Base-by-base conservation (phyloP, 306 rosid species). In the Astragalus membranaceus region DNA sequence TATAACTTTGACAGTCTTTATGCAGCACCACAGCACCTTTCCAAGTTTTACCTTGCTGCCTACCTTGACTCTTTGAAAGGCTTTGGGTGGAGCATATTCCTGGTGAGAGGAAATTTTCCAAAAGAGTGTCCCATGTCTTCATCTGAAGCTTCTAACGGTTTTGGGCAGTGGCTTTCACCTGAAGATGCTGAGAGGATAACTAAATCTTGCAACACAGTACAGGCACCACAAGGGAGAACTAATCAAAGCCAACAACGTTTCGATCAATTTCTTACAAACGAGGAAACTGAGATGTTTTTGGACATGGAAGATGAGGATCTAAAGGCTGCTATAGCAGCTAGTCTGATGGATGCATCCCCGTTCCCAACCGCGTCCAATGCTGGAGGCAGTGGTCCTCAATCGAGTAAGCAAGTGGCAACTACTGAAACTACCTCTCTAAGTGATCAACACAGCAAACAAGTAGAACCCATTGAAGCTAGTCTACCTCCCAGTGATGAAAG, bases 41-140 rank as follows among this genome's bases (percentile, higher is more conserved):
- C 99, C 69, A 95, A 89, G 86, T 95, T 95, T 76, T 95, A 91
- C 81, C 97, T 95, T 61, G 92, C 99, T 6, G 99, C 96, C 42
- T 95, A 91, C 70, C 82, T 95, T 47, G 99, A 95, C 81, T 87
- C 97, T 42, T 71, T 95, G 74, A 88, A 86, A 76, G 95, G 97
- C 78, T 91, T 87, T 4, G 97, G 99, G 26, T 95, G 99, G 99
- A 95, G 97, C 89, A 95, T 95, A 67, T 95, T 95, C 81, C 80
- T 95, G 53, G 99, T 89, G 69, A 87, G 95, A 77, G 99, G 99
- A 54, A 91, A 87, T 77, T 91, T 95, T 47, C 97, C 99, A 0
- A 91, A 81, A 80, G 99, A 95, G 69, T 95, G 87, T 58, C 96
- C 96, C 80, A 87, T 91, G 30, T 85, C 89, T 35, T 86, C 96